Base-by-base conservation (phyloP, 2,329 filamentous ascomycete genomes). In the Ambrosiella cleistominuta region DNA sequence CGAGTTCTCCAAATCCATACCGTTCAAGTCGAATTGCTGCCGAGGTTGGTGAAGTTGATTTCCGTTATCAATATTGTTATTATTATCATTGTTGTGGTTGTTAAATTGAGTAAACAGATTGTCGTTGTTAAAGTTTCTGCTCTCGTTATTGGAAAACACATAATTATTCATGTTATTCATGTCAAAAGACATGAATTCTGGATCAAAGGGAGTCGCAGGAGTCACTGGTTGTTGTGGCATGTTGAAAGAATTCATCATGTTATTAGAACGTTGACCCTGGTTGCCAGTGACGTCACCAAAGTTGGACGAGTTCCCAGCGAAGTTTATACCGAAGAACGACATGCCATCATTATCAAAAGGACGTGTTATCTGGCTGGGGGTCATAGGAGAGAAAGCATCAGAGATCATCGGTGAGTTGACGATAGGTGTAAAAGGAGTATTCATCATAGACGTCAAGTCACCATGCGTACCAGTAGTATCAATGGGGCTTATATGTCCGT, bases 321-420 rank as follows among this genome's bases (percentile, higher is more conserved):
- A 39, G n/a, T 40, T 36, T 12, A 53, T 53, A 8, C 13, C 35
- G 38, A 36, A 8, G 17, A 49, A 60, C 12, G 57, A 55, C 42
- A 60, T 51, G 9, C 51, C 44, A 17, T 60, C 58, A 7, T 54
- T 7, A n/a, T 54, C 37, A 52, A 51, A 56, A n/a, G 58, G 27
- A 15, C 37, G 45, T 12, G 38, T 40, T 15, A 60, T 56, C 7
- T 52, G 57, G 15, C 50, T 47, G 35, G 54, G 35, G 35, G 56
- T 60, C 44, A 57, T 36, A 8, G 54, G 27, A 7, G 54, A 38
- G 40, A 60, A 60, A 7, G 58, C 38, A 39, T 56, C 54, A 15
- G n/a, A 7, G 15, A 13, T 27, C 15, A 47, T 52, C 9, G 58
- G 58, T 5, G 58, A 60, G 12, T 54, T 38, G 3, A 60, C n/a